These are phyloP conservation scores for Citrus mangshanensis DNA, from an alignment of 345 rosid species.

Conservation along the genomic window DNA sequence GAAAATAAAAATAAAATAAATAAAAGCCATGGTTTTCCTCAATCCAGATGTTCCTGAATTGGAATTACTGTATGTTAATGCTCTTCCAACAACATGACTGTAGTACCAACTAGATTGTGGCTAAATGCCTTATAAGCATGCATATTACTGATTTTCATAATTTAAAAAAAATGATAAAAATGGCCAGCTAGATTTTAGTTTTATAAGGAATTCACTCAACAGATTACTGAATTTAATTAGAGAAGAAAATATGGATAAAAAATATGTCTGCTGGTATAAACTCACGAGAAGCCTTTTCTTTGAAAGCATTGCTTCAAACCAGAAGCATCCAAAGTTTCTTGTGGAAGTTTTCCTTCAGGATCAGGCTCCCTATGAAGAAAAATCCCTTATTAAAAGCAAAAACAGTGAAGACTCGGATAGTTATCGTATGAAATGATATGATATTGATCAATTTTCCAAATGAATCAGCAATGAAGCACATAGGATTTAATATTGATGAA, in stretches of 20 bases:
- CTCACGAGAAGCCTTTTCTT: conserved; percentile 92
- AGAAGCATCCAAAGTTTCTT: conserved; percentile 63
- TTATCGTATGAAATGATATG: not conserved
- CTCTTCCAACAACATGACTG: not conserved
- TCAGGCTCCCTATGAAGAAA: conserved; percentile 56
- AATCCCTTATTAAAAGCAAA: conserved; percentile 2
- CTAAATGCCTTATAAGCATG: not conserved
- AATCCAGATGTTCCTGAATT: not conserved
- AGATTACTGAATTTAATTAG: not conserved
- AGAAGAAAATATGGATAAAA: not conserved
- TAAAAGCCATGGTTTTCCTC: not conserved
- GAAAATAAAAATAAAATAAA: conserved; percentile 3
- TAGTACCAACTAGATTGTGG: not conserved
- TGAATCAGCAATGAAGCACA: not conserved
- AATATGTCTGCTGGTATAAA: conserved; percentile 9
- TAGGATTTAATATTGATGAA: not conserved
- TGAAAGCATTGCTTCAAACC: conserved; percentile 73
- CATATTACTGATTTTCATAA: not conserved
- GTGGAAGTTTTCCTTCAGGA: conserved; percentile 81
- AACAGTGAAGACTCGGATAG: not conserved
- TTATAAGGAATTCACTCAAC: not conserved
- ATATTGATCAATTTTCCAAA: not conserved
- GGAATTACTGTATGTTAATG: not conserved
- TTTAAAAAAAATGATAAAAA: not conserved
- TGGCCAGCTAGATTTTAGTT: not conserved